These are phyloP conservation scores for Diaporthe sp. DNA, from an alignment of 2,329 filamentous ascomycete species.

Conservation along the genomic window DNA sequence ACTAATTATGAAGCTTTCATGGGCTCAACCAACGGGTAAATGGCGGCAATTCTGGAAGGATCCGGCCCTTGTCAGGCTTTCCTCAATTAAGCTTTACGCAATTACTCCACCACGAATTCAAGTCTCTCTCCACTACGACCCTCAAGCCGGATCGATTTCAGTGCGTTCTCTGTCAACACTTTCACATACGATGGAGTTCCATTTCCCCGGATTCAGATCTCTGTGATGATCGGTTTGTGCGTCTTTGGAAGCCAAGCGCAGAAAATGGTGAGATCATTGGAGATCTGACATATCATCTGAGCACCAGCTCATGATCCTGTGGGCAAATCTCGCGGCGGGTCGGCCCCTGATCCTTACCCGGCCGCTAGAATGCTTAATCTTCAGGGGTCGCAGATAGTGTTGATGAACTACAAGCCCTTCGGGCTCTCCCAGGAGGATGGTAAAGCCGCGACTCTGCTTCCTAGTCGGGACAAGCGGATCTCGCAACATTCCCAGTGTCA, in stretches of 20 bases:
- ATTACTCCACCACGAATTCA: neutral
- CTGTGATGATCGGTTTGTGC: neutral
- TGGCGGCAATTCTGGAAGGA: neutral
- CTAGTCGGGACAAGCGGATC: constrained; percentile 1
- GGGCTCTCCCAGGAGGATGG: constrained; percentile 15
- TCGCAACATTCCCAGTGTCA: neutral
- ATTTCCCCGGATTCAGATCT: neutral
- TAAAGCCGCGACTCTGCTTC: neutral
- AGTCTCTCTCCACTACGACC: neutral
- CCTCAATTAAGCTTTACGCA: neutral
- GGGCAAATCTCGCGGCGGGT: neutral
- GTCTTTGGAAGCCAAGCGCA: neutral
- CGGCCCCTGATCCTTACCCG: constrained; percentile 10
- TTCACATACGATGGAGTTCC: neutral
- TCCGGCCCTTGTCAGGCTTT: neutral
- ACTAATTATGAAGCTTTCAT: neutral
- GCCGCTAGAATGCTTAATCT: constrained; percentile 23
- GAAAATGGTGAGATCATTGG: neutral
- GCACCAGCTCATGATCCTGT: neutral
- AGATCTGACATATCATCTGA: neutral
- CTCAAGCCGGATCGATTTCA: neutral
- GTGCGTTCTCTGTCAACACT: neutral
- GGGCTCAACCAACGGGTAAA: neutral
- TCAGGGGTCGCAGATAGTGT: neutral
- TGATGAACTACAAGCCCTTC: constrained; percentile 2